Evolutionary conservation across 495 filamentous ascomycete genomes (phyloP).

Genomic region (Daldinia grandis): DNA sequence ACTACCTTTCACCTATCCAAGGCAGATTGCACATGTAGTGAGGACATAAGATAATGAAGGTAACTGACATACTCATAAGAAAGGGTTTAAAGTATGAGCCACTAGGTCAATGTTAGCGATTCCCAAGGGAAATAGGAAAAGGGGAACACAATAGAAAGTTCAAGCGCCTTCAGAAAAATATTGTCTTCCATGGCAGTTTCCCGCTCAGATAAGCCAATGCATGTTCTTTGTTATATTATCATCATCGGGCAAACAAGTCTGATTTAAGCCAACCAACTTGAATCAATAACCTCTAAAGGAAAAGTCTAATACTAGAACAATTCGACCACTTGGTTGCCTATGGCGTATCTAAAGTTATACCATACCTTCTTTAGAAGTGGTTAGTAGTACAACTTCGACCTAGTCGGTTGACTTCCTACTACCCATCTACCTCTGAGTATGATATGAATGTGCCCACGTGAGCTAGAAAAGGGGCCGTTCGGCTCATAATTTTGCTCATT

Average conservation of each 20-base stretch:
- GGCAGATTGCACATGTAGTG: too few species aligned
- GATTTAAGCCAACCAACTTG: background rate
- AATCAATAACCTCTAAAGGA: background rate
- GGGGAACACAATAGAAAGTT: background rate
- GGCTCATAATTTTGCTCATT: background rate
- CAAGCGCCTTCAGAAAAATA: background rate
- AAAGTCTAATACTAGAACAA: background rate
- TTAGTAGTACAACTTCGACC: background rate
- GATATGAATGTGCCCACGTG: background rate
- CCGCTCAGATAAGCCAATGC: slow-evolving; percentile 6
- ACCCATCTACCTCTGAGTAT: background rate
- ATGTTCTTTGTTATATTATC: background rate
- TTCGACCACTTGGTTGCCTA: background rate
- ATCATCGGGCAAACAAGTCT: background rate
- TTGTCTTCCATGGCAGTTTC: background rate
- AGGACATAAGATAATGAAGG: background rate
- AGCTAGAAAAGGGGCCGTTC: background rate
- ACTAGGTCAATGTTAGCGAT: background rate
- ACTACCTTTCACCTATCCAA: too few species aligned
- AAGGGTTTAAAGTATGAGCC: too few species aligned
- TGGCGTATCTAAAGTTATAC: background rate
- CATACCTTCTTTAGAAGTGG: background rate
- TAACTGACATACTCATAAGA: too few species aligned
- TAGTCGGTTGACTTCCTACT: background rate
- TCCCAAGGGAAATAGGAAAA: background rate